Conservation (phyloP, 1,139 yeast species). For the Taphrina confusa region DNA sequence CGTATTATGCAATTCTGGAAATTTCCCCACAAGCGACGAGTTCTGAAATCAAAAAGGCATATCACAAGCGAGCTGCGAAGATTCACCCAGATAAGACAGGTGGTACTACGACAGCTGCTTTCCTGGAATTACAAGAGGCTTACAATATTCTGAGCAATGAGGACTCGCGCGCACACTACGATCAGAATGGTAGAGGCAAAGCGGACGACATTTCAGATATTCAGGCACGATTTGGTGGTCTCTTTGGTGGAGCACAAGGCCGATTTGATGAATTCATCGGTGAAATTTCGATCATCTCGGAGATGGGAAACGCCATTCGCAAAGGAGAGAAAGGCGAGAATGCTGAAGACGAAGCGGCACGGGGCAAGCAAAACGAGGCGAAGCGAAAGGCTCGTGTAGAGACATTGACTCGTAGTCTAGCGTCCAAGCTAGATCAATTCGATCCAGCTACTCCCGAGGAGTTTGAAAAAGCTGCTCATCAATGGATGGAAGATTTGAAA, state of each 20-base stretch:
- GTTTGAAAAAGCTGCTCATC: conserved; percentile 68
- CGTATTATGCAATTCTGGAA: conserved; percentile 78
- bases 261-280: conserved; percentile 77
- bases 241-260: conserved; percentile 85
- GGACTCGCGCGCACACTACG: conserved; percentile 68
- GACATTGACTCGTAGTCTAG: conserved; percentile 61
- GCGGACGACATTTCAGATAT: conserved; percentile 33
- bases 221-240: conserved; percentile 58
- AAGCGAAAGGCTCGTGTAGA: conserved; percentile 71
- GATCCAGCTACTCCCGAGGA: conserved; percentile 66
- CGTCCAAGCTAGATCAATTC: conserved; percentile 64
- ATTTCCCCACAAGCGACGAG: conserved; percentile 68
- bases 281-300: conserved; percentile 75
- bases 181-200: conserved; percentile 60
- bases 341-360: conserved; percentile 57
- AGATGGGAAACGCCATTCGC: conserved; percentile 69
- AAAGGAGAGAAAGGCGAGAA: conserved; percentile 69
- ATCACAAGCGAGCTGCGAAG: conserved; percentile 78
- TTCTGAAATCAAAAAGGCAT: conserved; percentile 83
- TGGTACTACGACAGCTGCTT: conserved; percentile 61
- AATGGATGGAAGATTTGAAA: conserved; percentile 79
- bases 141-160: conserved; percentile 80
- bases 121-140: conserved; percentile 64
- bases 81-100: conserved; percentile 94
- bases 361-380: conserved; percentile 44